phyloP scores from a whole-genome alignment of 108 stramenopile species.

The Cyclotella sp. region DNA sequence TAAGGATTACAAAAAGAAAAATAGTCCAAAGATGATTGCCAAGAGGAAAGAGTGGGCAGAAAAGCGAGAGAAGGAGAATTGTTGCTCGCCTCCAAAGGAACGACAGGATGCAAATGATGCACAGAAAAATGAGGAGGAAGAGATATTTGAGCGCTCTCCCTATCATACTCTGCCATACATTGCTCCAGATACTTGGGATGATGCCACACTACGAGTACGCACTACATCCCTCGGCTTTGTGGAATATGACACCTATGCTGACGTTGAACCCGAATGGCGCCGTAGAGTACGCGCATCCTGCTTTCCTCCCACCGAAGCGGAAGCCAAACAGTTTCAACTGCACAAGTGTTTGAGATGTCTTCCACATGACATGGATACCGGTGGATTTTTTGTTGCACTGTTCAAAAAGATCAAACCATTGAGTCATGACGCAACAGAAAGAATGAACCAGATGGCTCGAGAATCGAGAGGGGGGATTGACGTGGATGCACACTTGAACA shows the following conservation, averaged over 20 bases:
- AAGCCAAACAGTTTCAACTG: slow-evolving; percentile 75
- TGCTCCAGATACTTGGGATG: slow-evolving; percentile 70
- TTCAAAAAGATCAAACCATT: slow-evolving; percentile 86
- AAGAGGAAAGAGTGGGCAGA: slow-evolving; percentile 60
- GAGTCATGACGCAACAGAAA: slow-evolving; percentile 45
- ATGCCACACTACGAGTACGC: slow-evolving; percentile 58
- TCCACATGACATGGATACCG: slow-evolving; percentile 98
- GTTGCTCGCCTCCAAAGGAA: slow-evolving; percentile 45
- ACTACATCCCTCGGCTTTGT: slow-evolving; percentile 63
- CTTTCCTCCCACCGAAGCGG: slow-evolving; percentile 89
- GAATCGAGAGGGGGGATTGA: slow-evolving; percentile 36
- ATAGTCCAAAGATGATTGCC: slow-evolving; percentile 75
- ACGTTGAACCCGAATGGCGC: slow-evolving; percentile 70
- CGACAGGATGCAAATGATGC: slow-evolving; percentile 38
- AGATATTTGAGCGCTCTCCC: slow-evolving; percentile 32
- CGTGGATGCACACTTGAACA: slow-evolving; percentile 19
- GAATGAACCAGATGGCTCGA: slow-evolving; percentile 45
- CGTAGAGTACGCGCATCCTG: slow-evolving; percentile 63
- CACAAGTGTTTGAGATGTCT: slow-evolving; percentile 93
- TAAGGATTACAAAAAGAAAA: slow-evolving; percentile 74
- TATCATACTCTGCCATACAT: slow-evolving; percentile 51
- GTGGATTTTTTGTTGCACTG: slow-evolving; percentile 97
- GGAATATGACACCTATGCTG: slow-evolving; percentile 67
- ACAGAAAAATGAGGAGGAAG: slow-evolving; percentile 24
- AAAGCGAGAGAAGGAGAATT: slow-evolving; percentile 34